These are phyloP conservation scores for Puccinia sorghi DNA, from an alignment of 1,284 basidiomycete species.

Conservation along the genomic window DNA sequence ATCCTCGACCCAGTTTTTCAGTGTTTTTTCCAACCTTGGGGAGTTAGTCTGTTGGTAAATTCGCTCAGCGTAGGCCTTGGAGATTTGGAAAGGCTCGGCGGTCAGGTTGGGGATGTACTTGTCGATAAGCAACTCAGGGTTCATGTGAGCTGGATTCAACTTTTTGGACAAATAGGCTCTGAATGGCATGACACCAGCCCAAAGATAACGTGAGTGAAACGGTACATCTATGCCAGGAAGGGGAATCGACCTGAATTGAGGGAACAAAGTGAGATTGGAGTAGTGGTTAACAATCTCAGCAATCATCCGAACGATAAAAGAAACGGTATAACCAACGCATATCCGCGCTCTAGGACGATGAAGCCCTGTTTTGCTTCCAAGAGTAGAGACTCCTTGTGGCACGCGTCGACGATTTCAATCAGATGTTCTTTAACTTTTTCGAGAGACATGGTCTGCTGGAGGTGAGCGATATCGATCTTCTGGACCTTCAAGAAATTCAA, in stretches of 20 bases:
- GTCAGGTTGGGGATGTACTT: constrained; percentile 98
- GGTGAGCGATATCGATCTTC: constrained; percentile 93
- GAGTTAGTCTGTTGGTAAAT: constrained; percentile 85
- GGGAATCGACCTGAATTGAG: constrained; percentile 67
- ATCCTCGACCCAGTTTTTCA: constrained; percentile 90
- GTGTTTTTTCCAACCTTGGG: constrained; percentile 85
- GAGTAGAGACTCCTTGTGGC: constrained; percentile 70
- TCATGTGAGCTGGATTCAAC: constrained; percentile 83
- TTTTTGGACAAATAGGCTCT: constrained; percentile 95
- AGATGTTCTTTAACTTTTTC: constrained; percentile 92
- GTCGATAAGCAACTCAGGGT: constrained; percentile 85
- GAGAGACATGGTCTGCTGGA: constrained; percentile 74
- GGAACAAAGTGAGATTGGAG: background rate
- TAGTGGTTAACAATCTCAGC: background rate
- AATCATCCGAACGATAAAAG: background rate
- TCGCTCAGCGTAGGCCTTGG: constrained; percentile 84
- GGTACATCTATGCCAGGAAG: constrained; percentile 97
- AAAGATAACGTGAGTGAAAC: constrained; percentile 97
- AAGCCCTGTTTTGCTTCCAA: constrained; percentile 76
- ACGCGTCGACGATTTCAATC: constrained; percentile 81
- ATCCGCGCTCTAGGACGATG: constrained; percentile 92
- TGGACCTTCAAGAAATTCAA: constrained; percentile 94
- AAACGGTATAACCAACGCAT: constrained; percentile 61
- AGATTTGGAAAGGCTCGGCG: constrained; percentile 88
- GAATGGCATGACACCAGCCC: constrained; percentile 98